phyloP scores from a whole-genome alignment of 352 stramenopile species.

The Phytopythium litorale region DNA sequence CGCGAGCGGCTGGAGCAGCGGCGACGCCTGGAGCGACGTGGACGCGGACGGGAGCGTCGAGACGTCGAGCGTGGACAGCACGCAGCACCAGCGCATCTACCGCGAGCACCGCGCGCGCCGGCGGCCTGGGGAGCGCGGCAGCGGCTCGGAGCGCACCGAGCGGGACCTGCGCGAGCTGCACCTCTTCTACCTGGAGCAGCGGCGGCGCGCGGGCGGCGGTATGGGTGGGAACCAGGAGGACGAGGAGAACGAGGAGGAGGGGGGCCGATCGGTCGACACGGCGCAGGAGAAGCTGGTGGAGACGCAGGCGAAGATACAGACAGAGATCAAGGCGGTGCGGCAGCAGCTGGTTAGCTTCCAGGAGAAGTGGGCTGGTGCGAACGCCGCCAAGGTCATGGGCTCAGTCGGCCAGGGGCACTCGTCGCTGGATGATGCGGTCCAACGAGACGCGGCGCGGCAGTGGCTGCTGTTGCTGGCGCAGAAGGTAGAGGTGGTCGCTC shows the following conservation, averaged over 20 bases:
- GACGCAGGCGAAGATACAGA: conserved; percentile 31
- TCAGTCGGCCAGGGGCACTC: not conserved
- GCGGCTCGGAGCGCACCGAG: conserved; percentile 3
- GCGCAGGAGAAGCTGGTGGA: conserved; percentile 17
- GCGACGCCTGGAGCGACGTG: conserved; percentile 26
- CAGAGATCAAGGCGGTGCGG: conserved; percentile 38
- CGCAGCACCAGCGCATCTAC: conserved; percentile 36
- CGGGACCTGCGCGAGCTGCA: conserved; percentile 25
- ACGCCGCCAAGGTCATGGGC: not conserved
- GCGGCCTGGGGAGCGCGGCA: conserved; percentile 3
- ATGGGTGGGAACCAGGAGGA: not conserved
- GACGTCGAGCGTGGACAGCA: conserved; percentile 25
- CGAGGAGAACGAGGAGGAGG: conserved; percentile 3
- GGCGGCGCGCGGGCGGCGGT: conserved; percentile 11
- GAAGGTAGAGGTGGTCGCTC: conserved; percentile 33
- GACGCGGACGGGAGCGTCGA: conserved; percentile 30
- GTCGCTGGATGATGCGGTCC: conserved; percentile 11
- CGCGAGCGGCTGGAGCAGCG: conserved; percentile 16
- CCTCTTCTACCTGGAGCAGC: conserved; percentile 25
- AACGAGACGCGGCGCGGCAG: conserved; percentile 29
- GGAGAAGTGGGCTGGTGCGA: conserved; percentile 27
- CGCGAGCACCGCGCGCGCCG: conserved; percentile 21
- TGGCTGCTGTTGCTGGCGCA: conserved; percentile 44
- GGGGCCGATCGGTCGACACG: not conserved
- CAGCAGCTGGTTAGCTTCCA: conserved; percentile 43